Evolutionary conservation across 2,329 filamentous ascomycete species (phyloP).

Genomic region (Verticillium longisporum): DNA sequence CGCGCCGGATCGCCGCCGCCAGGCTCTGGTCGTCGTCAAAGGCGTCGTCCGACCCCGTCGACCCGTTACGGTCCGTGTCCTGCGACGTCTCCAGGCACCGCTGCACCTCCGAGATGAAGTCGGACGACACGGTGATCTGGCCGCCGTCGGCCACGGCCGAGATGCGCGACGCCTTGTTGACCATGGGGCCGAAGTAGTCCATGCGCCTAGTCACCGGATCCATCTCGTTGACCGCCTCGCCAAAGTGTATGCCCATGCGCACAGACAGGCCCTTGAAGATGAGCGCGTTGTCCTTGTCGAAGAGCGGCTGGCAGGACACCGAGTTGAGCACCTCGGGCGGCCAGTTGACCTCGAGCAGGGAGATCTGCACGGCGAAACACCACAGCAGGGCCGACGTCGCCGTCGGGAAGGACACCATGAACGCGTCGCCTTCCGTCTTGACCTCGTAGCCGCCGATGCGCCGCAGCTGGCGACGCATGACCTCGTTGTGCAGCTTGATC

Average conservation of each 20-base stretch:
- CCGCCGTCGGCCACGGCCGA: constrained; percentile 92
- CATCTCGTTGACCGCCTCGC: constrained; percentile 86
- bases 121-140: constrained; percentile 92
- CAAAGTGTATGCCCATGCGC: constrained; percentile 96
- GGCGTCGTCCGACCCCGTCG: constrained; percentile 64
- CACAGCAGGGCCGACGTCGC: constrained; percentile 90
- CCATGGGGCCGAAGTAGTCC: constrained; percentile 99
- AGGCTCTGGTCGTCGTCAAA: constrained; percentile 66
- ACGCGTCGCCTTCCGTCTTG: constrained; percentile 98
- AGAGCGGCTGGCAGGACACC: constrained; percentile 73
- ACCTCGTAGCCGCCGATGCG: constrained; percentile 97
- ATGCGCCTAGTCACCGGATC: constrained; percentile 96
- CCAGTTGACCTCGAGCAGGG: constrained; percentile 85
- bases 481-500: constrained; percentile 95
- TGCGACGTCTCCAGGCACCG: constrained; percentile 84
- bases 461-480: constrained; percentile 88
- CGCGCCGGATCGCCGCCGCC: constrained; percentile 73
- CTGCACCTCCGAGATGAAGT: constrained; percentile 95
- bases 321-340: constrained; percentile 87
- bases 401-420: constrained; percentile 98
- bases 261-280: constrained; percentile 95
- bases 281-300: constrained; percentile 76
- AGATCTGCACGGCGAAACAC: constrained; percentile 90
- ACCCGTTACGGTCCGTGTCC: constrained; percentile 68
- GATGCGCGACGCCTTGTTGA: constrained; percentile 93